phyloP scores from a whole-genome alignment of 176 grass and related monocot species.

The Saccharum officinarum region DNA sequence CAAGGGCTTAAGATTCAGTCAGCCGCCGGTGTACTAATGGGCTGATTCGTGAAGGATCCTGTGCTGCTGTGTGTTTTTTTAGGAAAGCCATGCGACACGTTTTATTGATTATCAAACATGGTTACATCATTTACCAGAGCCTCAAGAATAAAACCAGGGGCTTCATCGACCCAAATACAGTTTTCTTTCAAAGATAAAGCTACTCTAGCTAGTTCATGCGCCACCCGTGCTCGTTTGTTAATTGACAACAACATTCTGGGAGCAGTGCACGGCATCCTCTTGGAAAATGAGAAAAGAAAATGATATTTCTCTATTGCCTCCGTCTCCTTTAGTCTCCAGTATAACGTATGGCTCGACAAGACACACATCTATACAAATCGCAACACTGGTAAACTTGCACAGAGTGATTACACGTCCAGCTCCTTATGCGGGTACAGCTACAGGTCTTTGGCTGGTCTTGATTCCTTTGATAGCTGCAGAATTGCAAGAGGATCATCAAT shows the following conservation, averaged over 20 bases:
- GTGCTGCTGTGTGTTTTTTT: background rate
- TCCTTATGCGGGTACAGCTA: constrained; percentile 71
- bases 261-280: background rate
- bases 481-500: constrained; percentile 11
- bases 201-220: background rate
- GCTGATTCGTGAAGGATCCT: background rate
- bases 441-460: constrained; percentile 81
- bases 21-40: background rate
- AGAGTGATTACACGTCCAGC: background rate
- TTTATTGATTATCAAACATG: background rate
- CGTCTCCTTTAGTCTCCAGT: constrained; percentile 7
- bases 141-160: background rate
- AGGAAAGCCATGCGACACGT: background rate
- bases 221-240: background rate
- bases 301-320: background rate
- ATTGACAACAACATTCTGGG: background rate
- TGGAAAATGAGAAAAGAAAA: background rate
- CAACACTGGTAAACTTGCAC: constrained; percentile 21
- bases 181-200: background rate
- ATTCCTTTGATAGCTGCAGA: constrained; percentile 95
- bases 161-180: background rate
- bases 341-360: constrained; percentile 16
- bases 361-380: constrained; percentile 35
- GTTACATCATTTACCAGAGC: background rate
- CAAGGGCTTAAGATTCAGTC: background rate